phyloP scores from a whole-genome alignment of 202 grass and related monocot species.

The Brachypodium distachyon region DNA sequence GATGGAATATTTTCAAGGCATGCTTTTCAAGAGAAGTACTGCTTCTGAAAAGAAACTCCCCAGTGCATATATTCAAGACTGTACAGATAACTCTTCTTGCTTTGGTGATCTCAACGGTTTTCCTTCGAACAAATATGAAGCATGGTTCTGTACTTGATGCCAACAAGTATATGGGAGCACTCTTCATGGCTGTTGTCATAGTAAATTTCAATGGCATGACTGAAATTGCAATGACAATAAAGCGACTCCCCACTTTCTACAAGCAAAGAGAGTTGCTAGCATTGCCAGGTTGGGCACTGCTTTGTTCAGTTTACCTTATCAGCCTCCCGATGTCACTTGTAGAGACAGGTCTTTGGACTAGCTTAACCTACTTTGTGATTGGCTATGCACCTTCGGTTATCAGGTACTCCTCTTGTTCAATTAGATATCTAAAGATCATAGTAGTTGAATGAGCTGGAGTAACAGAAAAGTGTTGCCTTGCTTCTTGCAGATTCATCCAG shows the following conservation, averaged over 20 bases:
- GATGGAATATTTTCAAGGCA: slow-evolving; percentile 85
- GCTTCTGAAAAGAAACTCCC: slow-evolving; percentile 74
- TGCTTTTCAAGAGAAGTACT: slow-evolving; percentile 86
- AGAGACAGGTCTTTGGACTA: slow-evolving; percentile 77
- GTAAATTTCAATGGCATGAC: slow-evolving; percentile 98
- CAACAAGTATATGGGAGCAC: slow-evolving; percentile 82
- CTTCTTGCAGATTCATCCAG: slow-evolving; percentile 55
- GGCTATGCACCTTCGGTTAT: slow-evolving; percentile 74
- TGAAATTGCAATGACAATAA: slow-evolving; percentile 91
- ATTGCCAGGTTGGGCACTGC: slow-evolving; percentile 90
- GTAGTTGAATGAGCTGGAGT: neutral
- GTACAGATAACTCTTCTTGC: slow-evolving; percentile 79
- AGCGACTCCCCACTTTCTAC: slow-evolving; percentile 84
- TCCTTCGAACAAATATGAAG: slow-evolving; percentile 71
- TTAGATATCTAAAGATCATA: neutral
- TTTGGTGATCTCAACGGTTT: slow-evolving; percentile 83
- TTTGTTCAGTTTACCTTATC: slow-evolving; percentile 80
- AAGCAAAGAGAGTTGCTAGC: slow-evolving; percentile 81
- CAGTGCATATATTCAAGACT: slow-evolving; percentile 88
- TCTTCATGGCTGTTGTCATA: slow-evolving; percentile 67
- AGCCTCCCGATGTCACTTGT: slow-evolving; percentile 75
- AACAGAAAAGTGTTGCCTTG: neutral
- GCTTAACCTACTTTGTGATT: slow-evolving; percentile 87
- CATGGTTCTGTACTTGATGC: slow-evolving; percentile 67
- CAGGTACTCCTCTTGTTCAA: slow-evolving; percentile 44